Evolutionary conservation across 805 yeast species (phyloP).

Genomic region (Danielia oregonensis): DNA sequence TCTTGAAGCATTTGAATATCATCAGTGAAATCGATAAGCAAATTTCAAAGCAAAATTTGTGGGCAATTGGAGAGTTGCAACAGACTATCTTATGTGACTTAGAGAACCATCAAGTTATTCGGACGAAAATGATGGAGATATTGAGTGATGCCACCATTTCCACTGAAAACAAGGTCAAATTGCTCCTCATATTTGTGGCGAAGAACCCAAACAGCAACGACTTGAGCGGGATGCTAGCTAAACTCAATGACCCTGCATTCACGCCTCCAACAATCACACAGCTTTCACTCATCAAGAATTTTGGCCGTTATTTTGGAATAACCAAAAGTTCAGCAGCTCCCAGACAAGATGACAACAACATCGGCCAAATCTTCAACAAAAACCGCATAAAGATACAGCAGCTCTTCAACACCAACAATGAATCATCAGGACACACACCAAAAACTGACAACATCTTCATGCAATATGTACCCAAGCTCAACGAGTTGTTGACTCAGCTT

Average conservation of each 20-base stretch:
- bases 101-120: constrained; percentile 37
- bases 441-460: constrained; percentile 71
- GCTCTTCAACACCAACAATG: constrained; percentile 25
- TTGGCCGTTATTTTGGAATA: constrained; percentile 16
- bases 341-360: constrained; percentile 13
- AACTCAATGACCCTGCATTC: constrained; percentile 26
- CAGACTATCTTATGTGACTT: constrained; percentile 69
- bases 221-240: constrained; percentile 20
- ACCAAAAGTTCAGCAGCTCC: constrained; percentile 7
- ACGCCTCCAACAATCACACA: constrained; percentile 34
- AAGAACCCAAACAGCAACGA: constrained; percentile 52
- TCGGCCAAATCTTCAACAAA: constrained; percentile 30
- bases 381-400: constrained; percentile 29
- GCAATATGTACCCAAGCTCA: constrained; percentile 83
- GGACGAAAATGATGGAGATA: constrained; percentile 52
- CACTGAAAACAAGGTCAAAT: constrained; percentile 59
- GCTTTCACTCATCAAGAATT: constrained; percentile 27
- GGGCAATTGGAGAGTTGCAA: constrained; percentile 88
- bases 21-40: constrained; percentile 81
- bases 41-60: constrained; percentile 59
- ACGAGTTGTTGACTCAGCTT: constrained; percentile 29
- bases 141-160: constrained; percentile 42
- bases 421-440: constrained; percentile 12
- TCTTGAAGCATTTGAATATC: constrained; percentile 87
- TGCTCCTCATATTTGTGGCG: constrained; percentile 70